Evolutionary conservation across 495 filamentous ascomycete genomes (phyloP), one percentile per base, ranked within the genome.

Genomic region (Tuber magnatum): DNA sequence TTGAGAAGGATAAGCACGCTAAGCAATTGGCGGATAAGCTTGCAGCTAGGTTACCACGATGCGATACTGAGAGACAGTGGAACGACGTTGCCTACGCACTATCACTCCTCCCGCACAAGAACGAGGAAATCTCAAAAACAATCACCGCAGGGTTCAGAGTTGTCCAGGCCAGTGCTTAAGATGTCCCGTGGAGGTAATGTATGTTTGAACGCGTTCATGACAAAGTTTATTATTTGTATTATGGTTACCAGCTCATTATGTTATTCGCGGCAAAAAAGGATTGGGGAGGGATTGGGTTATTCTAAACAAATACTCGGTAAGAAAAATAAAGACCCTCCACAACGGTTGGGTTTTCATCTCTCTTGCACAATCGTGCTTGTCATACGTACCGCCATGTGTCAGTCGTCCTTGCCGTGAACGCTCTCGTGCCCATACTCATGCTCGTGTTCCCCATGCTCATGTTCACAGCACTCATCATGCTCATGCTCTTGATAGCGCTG

Each of bases 1-100:
- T 99, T 74, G 96, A 99, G 82, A 99, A 98, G 94, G 96, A 99
- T 83, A 98, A 97, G 86, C 95, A 99, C 83, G 94, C 96, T 65
- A 97, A 96, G 78, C 94, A 98, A 83, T 88, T 99, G 18, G 91
- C 96, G 0, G 91, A 94, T 72, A 99, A 99, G 83, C 86, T 99
- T 14, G 94, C 96, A 1, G 94, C 94, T 32, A 87, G 96, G 73
- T 87, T 99, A 28, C 86, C 90, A 3, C 87, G 94, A 61, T 97
- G 94, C 78, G 94, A 97, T 81, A 94, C 87, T 20, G 94, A 99
- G 84, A 87, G 93, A 70, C 94, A 97, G 80, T 99, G 96, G 96
- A 95, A 92, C 80, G 96, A 99, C 85, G 93, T 97, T 48, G 92
- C 94, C 16, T 99, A 93, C 85, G 92, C 93, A 5, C 83, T 99